These are phyloP conservation scores for Podaxis sp. DNA, from an alignment of 768 basidiomycete genomes.

Conservation along the genomic window DNA sequence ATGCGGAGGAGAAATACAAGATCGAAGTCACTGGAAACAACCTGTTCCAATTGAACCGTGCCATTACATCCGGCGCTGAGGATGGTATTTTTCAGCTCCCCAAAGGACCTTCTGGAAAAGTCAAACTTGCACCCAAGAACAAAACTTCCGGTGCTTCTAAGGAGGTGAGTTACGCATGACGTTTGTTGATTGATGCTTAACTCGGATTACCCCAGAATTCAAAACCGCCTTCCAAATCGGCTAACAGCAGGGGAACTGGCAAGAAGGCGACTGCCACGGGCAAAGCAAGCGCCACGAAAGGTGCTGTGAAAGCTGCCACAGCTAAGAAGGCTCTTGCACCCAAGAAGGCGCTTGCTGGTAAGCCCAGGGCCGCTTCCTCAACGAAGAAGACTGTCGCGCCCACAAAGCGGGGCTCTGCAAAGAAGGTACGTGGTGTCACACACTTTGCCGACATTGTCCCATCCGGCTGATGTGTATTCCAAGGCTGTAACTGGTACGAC, in stretches of 20 bases:
- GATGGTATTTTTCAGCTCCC: constrained; percentile 35
- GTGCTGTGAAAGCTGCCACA: constrained; percentile 28
- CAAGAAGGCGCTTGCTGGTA: constrained; percentile 30
- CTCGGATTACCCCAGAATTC: constrained; percentile 36
- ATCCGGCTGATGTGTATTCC: constrained; percentile 11
- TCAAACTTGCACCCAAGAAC: constrained; percentile 62
- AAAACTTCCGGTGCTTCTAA: constrained; percentile 48
- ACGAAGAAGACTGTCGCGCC: constrained; percentile 24
- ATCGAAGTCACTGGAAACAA: constrained; percentile 69
- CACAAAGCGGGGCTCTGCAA: constrained; percentile 55
- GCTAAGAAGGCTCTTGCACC: constrained; percentile 23
- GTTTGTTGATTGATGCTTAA: constrained; percentile 7
- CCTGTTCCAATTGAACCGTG: constrained; percentile 69
- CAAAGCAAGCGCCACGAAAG: constrained; percentile 28
- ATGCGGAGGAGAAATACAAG: constrained; percentile 79
- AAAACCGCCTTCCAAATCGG: constrained; percentile 42
- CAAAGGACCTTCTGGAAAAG: constrained; percentile 55
- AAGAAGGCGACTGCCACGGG: constrained; percentile 33
- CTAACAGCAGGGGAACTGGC: constrained; percentile 27
- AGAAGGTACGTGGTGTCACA: constrained; percentile 49
- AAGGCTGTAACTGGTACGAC: constrained; percentile 55
- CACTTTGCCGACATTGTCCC: constrained; percentile 1
- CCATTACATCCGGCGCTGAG: constrained; percentile 71
- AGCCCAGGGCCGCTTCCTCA: constrained; percentile 18
- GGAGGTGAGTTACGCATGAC: constrained; percentile 45